Conservation (phyloP, 352 stramenopile species). For the Pythium rishiriense region DNA sequence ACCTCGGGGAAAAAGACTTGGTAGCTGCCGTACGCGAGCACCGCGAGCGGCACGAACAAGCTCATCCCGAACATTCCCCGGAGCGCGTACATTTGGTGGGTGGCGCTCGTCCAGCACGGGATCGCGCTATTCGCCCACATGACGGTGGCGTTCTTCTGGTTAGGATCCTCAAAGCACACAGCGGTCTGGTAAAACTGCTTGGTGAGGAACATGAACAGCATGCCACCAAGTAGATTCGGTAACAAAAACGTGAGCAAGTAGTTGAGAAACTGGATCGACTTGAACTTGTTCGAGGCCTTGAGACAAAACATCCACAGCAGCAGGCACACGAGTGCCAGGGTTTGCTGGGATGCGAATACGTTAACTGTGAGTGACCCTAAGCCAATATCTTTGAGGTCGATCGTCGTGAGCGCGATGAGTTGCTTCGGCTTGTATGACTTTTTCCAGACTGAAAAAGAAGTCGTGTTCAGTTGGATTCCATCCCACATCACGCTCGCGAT, state of each 20-base stretch:
- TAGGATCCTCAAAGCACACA: conserved; percentile 23
- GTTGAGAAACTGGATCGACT: conserved; percentile 38
- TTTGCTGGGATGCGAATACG: conserved; percentile 30
- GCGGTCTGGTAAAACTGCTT: conserved; percentile 39
- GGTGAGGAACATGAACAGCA: conserved; percentile 44
- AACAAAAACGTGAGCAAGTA: conserved; percentile 41
- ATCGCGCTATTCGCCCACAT: conserved; percentile 34
- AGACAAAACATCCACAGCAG: conserved; percentile 39
- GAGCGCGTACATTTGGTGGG: conserved; percentile 30
- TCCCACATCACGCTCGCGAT: conserved; percentile 40
- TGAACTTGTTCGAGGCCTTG: conserved; percentile 48
- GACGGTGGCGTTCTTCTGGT: conserved; percentile 14
- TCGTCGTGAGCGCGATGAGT: conserved; percentile 32
- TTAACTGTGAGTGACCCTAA: conserved; percentile 30
- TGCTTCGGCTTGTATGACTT: conserved; percentile 35
- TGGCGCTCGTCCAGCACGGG: conserved; percentile 28
- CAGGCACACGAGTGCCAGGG: conserved; percentile 26
- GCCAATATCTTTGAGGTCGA: conserved; percentile 32
- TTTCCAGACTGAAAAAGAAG: conserved; percentile 39
- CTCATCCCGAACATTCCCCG: conserved; percentile 42
- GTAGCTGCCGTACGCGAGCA: conserved; percentile 41
- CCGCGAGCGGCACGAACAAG: conserved; percentile 36
- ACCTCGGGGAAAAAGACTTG: conserved; percentile 43
- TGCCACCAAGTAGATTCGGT: conserved; percentile 30
- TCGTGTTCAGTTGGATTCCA: conserved; percentile 40